Base-by-base conservation (phyloP, 371 early-diverging fungal species). In the Mortierella sp. region DNA sequence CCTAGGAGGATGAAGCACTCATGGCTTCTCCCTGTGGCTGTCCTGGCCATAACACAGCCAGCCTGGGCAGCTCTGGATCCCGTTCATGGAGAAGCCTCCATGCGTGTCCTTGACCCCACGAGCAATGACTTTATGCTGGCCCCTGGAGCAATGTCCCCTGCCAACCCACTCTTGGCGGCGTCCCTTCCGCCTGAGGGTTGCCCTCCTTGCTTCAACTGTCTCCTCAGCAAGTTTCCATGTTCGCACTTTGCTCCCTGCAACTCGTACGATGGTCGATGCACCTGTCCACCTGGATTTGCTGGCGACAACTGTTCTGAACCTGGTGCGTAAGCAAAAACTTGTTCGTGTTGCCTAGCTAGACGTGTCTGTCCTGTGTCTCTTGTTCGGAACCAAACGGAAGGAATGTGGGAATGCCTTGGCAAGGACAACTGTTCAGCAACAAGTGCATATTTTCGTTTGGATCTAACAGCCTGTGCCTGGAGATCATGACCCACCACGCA, bases 131-230 rank as follows among this genome's bases (percentile, higher is more conserved):
- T 47, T 31, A 53, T 58, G 54, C 66, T 65, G 9, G 21, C 60
- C 19, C 46, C 54, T 38, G 54, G 41, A 23, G 52, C 23, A 10
- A 61, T 65, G 49, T 61, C 71, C 12, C 23, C 60, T 3, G 72
- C 79, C 21, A 67, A 58, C 42, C 70, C 79, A 19, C 49, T 69
- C 34, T 38, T 69, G 56, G 42, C 62, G 19, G 62, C 47, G 4
- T 56, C 60, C 26, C 27, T 31, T 45, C 38, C 54, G 23, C 78
- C 58, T 10, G 61, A 63, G 21, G 89, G 90, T 21, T 93, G 93
- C 60, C 94, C 93, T 0, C 91, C 92, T 8, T 95, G 95, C 73
- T 94, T 95, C 78, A 91, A 94, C 72, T 95, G 94, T 78, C 84
- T 87, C 62, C 80, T 94, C 42, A 86, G 89, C 24, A 87, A 83